Percentiles rank a stretch among this genome's conserved stretches.
phyloP scores from a whole-genome alignment of 345 rosid genomes.

The Dipteronia dyeriana region DNA sequence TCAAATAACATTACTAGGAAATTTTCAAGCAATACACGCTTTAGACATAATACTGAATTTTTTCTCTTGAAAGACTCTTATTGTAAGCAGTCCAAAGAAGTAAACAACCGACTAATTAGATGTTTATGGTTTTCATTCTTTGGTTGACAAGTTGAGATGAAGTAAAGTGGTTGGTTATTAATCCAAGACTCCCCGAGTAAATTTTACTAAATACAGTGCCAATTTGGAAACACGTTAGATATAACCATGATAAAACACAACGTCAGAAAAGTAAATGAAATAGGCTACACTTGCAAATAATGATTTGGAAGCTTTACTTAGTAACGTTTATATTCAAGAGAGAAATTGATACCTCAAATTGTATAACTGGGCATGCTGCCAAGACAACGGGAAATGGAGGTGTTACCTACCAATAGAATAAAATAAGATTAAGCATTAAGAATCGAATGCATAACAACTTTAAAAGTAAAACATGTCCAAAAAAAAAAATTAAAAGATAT shows the following conservation, averaged over 20 bases:
- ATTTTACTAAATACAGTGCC: neutral
- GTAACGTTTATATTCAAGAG: neutral
- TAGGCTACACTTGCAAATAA: neutral
- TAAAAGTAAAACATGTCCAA: neutral
- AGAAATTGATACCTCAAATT: conserved; percentile 64
- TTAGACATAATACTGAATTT: neutral
- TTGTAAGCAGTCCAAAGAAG: neutral
- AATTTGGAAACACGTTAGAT: neutral
- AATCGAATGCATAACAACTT: conserved; percentile 4
- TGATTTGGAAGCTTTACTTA: neutral
- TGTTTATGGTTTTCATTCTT: conserved; percentile 1
- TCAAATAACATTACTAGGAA: neutral
- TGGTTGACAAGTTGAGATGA: neutral
- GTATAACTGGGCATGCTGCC: conserved; percentile 64
- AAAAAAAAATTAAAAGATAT: neutral
- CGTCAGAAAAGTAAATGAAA: no score
- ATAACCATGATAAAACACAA: neutral
- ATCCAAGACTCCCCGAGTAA: neutral
- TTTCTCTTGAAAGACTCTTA: neutral
- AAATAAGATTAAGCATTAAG: conserved; percentile 22
- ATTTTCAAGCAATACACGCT: neutral
- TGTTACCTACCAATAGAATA: conserved; percentile 62
- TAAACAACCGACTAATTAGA: neutral
- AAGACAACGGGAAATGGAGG: conserved; percentile 70
- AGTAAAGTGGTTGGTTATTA: neutral